phyloP scores from a whole-genome alignment of 768 basidiomycete genomes.

The Lentinula sp. region DNA sequence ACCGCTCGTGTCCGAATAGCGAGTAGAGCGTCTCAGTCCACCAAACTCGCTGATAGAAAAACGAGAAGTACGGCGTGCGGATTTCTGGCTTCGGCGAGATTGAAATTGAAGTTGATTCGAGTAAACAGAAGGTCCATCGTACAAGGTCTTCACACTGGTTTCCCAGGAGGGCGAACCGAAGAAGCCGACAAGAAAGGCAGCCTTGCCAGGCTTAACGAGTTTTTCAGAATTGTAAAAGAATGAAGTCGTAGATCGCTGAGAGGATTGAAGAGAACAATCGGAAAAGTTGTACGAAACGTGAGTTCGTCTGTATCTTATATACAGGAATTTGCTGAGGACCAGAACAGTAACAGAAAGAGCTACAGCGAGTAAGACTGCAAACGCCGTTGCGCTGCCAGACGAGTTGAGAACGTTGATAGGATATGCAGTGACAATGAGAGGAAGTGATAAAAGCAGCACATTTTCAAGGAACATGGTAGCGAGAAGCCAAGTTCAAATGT shows the following conservation, averaged over 20 bases:
- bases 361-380: slow-evolving; percentile 21
- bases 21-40: background rate
- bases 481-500: background rate
- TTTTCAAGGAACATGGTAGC: background rate
- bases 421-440: background rate
- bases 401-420: slow-evolving; percentile 2
- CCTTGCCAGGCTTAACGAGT: slow-evolving; percentile 11
- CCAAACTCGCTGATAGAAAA: slow-evolving; percentile 7
- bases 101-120: background rate
- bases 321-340: slow-evolving; percentile 20
- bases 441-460: background rate
- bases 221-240: slow-evolving; percentile 10
- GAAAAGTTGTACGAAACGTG: slow-evolving; percentile 4
- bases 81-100: background rate
- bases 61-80: background rate
- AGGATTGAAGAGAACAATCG: slow-evolving; percentile 11
- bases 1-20: background rate
- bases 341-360: slow-evolving; percentile 19
- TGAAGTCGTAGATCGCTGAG: slow-evolving; percentile 13
- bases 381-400: slow-evolving; percentile 12
- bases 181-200: slow-evolving; percentile 37
- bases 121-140: background rate
- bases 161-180: slow-evolving; percentile 42
- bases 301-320: slow-evolving; percentile 20
- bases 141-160: slow-evolving; percentile 22